Conservation (phyloP, 2,329 filamentous ascomycete genomes). For the Tolypocladium pustulatum region DNA sequence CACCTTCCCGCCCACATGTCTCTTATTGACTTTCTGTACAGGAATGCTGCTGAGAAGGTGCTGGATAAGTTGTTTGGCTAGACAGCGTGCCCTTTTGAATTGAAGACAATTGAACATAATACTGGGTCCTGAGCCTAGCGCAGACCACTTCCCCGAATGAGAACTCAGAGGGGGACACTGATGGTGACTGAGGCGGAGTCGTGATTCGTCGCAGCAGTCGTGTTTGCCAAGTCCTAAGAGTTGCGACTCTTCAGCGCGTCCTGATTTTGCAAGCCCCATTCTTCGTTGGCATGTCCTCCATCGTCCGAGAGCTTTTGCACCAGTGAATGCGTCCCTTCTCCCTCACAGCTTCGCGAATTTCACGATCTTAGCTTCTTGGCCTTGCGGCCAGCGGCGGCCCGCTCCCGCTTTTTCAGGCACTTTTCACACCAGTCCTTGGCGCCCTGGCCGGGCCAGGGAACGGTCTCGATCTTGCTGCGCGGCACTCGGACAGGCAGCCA, state of each 20-base stretch:
- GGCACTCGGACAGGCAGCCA: neutral
- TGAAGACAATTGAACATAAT: neutral
- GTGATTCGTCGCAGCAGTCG: neutral
- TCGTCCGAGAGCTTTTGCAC: neutral
- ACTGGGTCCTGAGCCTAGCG: neutral
- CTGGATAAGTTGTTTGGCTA: conserved; percentile 11
- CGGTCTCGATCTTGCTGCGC: neutral
- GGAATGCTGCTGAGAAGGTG: conserved; percentile 10
- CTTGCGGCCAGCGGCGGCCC: neutral
- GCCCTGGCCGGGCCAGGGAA: neutral
- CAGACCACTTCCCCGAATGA: neutral
- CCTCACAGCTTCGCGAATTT: neutral
- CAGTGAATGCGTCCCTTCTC: too few species aligned
- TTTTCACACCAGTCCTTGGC: neutral
- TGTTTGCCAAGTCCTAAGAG: neutral
- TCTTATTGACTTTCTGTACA: neutral
- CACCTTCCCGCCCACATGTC: neutral
- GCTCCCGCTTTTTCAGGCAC: neutral
- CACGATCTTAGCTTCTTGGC: neutral
- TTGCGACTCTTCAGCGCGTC: neutral
- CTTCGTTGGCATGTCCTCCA: neutral
- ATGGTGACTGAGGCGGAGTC: neutral
- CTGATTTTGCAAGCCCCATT: neutral
- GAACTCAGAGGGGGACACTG: neutral
- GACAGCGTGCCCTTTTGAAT: neutral